These are phyloP conservation scores for Dactylorhiza incarnata DNA, from an alignment of 106 monocot species.

Conservation along the genomic window DNA sequence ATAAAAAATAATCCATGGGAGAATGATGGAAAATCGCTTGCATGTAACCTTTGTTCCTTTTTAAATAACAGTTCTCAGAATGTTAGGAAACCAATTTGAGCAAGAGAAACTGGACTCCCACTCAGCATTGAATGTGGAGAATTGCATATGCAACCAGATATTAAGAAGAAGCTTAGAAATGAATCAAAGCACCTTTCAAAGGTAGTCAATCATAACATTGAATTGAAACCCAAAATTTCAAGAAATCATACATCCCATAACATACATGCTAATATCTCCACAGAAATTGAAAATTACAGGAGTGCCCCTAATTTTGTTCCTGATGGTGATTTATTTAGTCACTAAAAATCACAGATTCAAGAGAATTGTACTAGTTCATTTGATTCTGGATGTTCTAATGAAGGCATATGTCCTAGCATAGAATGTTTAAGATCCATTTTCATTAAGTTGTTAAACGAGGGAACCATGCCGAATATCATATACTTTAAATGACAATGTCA, in stretches of 20 bases:
- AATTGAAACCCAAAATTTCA: conserved; percentile 19
- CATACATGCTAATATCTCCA: conserved; percentile 6
- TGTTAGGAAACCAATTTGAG: neutral
- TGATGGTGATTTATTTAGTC: neutral
- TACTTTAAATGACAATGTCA: conserved; percentile 45
- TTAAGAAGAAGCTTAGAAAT: conserved; percentile 21
- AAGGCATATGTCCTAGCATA: conserved; percentile 1
- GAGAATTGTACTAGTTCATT: conserved; percentile 1
- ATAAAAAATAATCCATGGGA: neutral
- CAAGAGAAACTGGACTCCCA: neutral
- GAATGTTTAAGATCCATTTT: conserved; percentile 55
- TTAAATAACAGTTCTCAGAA: neutral
- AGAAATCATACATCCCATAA: conserved; percentile 10
- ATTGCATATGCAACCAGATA: conserved; percentile 1
- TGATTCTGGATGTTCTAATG: conserved; percentile 8
- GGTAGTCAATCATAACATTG: conserved; percentile 7
- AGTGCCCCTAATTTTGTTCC: no score
- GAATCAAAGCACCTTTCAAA: conserved; percentile 13
- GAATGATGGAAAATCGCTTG: neutral
- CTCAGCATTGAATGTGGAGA: conserved; percentile 6
- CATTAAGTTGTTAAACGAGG: conserved; percentile 18
- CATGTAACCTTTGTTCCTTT: conserved; percentile 20
- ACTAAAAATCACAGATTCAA: conserved; percentile 2
- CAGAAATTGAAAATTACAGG: neutral
- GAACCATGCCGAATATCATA: conserved; percentile 38